phyloP scores from a whole-genome alignment of 768 basidiomycete genomes.

The Leccinum obscurum region DNA sequence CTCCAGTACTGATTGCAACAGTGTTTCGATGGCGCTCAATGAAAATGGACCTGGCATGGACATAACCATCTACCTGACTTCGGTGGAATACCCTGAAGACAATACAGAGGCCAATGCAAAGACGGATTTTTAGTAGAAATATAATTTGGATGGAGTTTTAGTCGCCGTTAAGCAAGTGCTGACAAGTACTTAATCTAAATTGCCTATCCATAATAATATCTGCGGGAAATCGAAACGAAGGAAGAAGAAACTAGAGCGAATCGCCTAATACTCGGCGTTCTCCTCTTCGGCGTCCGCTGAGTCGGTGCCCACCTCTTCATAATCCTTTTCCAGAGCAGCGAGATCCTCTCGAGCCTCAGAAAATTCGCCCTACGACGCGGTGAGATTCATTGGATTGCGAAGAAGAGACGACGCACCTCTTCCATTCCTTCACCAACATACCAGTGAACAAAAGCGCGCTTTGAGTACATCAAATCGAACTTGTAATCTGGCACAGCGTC shows the following conservation, averaged over 20 bases:
- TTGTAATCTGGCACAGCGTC: conserved; percentile 70
- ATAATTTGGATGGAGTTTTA: conserved; percentile 1
- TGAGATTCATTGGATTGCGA: conserved; percentile 12
- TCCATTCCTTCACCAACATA: conserved; percentile 99
- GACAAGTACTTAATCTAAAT: conserved; percentile 12
- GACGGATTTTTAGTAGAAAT: conserved; percentile 4
- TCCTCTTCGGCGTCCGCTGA: conserved; percentile 73
- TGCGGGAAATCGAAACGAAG: neutral
- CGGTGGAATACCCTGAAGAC: neutral
- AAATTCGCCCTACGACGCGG: conserved; percentile 76
- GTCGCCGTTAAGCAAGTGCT: conserved; percentile 9
- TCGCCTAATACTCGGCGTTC: conserved; percentile 48
- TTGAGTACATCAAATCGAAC: conserved; percentile 97
- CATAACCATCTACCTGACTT: conserved; percentile 18
- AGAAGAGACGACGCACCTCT: conserved; percentile 49
- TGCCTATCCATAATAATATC: conserved; percentile 7
- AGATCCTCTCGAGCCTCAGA: conserved; percentile 98
- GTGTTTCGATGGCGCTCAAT: conserved; percentile 31
- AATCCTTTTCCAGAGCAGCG: conserved; percentile 95
- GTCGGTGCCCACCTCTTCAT: conserved; percentile 85
- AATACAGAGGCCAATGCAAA: neutral
- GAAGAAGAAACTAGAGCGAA: neutral
- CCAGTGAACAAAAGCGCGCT: conserved; percentile 91
- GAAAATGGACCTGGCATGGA: conserved; percentile 42
- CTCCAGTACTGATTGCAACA: conserved; percentile 14